Evolutionary conservation across 2,329 filamentous ascomycete species (phyloP).

Genomic region (Laburnicola sp.): DNA sequence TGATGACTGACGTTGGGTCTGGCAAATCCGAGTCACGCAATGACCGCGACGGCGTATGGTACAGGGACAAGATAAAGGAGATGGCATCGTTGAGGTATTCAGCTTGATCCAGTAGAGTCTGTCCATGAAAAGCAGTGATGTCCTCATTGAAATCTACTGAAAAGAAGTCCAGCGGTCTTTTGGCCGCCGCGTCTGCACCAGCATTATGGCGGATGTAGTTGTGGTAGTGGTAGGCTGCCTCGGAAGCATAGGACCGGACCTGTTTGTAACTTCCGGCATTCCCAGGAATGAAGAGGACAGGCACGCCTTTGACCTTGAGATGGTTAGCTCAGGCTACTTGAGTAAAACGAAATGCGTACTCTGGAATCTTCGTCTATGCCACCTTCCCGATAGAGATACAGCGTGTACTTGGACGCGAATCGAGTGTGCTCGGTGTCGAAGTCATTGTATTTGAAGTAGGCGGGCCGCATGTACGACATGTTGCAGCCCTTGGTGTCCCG

Average conservation of each 20-base stretch:
- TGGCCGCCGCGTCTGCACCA: constrained; percentile 66
- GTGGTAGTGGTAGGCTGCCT: constrained; percentile 87
- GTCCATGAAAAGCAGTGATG: constrained; percentile 95
- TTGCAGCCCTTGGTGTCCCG: constrained; percentile 89
- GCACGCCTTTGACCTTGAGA: constrained; percentile 79
- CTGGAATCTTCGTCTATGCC: constrained; percentile 81
- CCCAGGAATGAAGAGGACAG: constrained; percentile 92
- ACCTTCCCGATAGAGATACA: constrained; percentile 91
- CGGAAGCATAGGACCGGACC: constrained; percentile 88
- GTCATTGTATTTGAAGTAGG: constrained; percentile 80
- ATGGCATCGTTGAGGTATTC: constrained; percentile 98
- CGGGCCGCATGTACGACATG: constrained; percentile 95
- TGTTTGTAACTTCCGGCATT: constrained; percentile 99
- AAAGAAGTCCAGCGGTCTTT: constrained; percentile 89
- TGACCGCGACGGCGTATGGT: constrained; percentile 82
- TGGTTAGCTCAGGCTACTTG: constrained; percentile 36
- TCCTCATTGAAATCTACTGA: constrained; percentile 99
- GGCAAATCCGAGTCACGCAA: constrained; percentile 77
- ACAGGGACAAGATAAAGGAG: constrained; percentile 91
- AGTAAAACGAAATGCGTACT: constrained; percentile 51
- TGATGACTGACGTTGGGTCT: constrained; percentile 91
- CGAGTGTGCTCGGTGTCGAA: constrained; percentile 98
- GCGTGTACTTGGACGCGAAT: constrained; percentile 94
- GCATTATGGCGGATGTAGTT: constrained; percentile 75
- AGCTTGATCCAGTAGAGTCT: constrained; percentile 93